These are phyloP conservation scores for Aspergillus sp. DNA, from an alignment of 2,329 filamentous ascomycete species.

Conservation along the genomic window DNA sequence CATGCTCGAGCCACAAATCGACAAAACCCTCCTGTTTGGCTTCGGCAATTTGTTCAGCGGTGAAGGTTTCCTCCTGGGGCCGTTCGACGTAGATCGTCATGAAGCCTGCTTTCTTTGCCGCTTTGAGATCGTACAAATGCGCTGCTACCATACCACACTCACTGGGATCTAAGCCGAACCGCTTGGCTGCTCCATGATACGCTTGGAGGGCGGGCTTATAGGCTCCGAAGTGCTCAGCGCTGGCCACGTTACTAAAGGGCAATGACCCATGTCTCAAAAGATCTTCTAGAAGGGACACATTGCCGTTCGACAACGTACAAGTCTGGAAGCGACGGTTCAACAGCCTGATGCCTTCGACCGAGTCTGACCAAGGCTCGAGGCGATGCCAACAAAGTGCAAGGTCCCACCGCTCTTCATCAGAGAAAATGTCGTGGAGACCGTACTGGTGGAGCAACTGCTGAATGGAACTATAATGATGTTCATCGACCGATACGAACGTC, in stretches of 20 bases:
- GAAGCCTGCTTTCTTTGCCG: conserved; percentile 65
- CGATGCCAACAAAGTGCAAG: conserved; percentile 70
- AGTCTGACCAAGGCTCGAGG: conserved; percentile 69
- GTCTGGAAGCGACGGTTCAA: conserved; percentile 62
- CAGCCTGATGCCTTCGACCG: conserved; percentile 54
- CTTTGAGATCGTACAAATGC: conserved; percentile 69
- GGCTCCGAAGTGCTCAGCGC: conserved; percentile 68
- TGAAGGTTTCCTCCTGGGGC: conserved; percentile 63
- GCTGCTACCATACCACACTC: conserved; percentile 78
- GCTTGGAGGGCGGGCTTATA: conserved; percentile 73
- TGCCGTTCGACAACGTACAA: conserved; percentile 74
- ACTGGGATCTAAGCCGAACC: conserved; percentile 57
- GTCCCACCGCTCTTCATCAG: conserved; percentile 61
- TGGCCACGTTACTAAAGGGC: conserved; percentile 64
- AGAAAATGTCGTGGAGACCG: conserved; percentile 61
- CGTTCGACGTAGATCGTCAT: conserved; percentile 75
- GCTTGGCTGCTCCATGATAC: conserved; percentile 67
- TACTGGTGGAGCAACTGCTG: conserved; percentile 58
- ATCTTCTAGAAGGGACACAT: conserved; percentile 65
- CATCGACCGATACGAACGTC: conserved; percentile 69
- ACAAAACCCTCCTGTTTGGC: conserved; percentile 61
- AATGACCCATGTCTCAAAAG: conserved; percentile 61
- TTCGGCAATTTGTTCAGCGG: conserved; percentile 46
- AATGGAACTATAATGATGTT: conserved; percentile 68
- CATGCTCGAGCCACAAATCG: conserved; percentile 61